Evolutionary conservation across 495 filamentous ascomycete genomes (phyloP), one percentile per base, ranked within the genome.

Genomic region (Letharia lupina): DNA sequence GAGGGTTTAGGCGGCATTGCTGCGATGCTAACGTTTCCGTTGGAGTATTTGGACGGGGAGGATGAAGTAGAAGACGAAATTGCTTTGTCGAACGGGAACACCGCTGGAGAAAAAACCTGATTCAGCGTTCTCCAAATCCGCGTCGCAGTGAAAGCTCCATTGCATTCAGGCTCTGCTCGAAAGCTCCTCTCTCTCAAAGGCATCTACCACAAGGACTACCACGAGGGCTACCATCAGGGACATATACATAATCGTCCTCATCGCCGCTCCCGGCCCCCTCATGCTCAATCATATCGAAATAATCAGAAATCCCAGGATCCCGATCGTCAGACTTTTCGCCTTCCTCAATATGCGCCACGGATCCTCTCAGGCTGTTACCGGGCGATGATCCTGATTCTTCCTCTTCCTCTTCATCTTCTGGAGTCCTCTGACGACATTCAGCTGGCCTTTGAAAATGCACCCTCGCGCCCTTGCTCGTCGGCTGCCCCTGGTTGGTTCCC

Each of bases 1-100:
- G 93, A 96, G 65, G 86, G 83, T 4, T 72, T 98, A 65, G 93
- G 94, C 1, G 89, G 91, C 9, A 87, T 98, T 66, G 95, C 93
- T 33, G 91, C 92, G 16, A 88, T 98, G 41, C 78, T 96, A 68
- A 96, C 93, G 7, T 98, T 91, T 71, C 93, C 95, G 2, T 75
- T 98, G 35, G 78, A 82, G 50, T 88, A 89, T 67, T 75, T 93
- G 39, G 90, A 91, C 67, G 82, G 83, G 4, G 85, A 89, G 5
- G 85, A 85, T 48, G 84, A 83, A 54, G 61, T 65, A 47, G 84
- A 83, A 54, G 61, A 67, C 2, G 61, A 72, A 52, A 23, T 39
- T 9, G 20, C 45, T 42, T 16, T 66, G 12, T 33, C 41, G 28
- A 64, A 67, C 35, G 52, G 47, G 31, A 11, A 64, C 5, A 50